Conservation (phyloP, 108 stramenopile genomes). For the Bacterosira constricta region DNA sequence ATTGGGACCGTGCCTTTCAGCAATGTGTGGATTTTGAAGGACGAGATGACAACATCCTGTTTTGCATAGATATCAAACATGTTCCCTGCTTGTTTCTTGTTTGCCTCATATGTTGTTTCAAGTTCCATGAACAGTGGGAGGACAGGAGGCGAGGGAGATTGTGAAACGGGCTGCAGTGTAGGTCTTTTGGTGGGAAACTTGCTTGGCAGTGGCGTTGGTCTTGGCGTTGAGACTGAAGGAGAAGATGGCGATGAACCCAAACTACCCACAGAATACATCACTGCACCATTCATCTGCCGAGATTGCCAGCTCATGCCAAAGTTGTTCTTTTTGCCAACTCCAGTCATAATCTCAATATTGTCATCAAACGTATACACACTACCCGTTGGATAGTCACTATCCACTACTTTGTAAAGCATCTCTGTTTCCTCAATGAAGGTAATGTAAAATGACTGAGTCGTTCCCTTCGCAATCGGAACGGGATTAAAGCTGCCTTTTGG, state of each 20-base stretch:
- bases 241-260: background rate
- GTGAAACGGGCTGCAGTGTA: too few species aligned
- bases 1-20: background rate
- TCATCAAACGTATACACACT: slow-evolving; percentile 10
- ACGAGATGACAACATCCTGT: background rate
- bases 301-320: slow-evolving; percentile 24
- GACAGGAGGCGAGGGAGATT: background rate
- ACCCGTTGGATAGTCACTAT: slow-evolving; percentile 31
- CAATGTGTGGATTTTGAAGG: background rate
- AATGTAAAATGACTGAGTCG: slow-evolving; percentile 26
- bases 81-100: slow-evolving; percentile 9
- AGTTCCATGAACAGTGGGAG: slow-evolving; percentile 1
- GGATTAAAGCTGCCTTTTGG: slow-evolving; percentile 20
- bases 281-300: slow-evolving; percentile 33
- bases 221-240: background rate
- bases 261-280: slow-evolving; percentile 7
- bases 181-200: background rate
- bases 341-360: slow-evolving; percentile 12
- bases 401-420: slow-evolving; percentile 21
- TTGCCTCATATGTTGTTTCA: background rate
- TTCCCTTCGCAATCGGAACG: slow-evolving; percentile 16
- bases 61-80: slow-evolving; percentile 6
- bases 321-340: slow-evolving; percentile 15
- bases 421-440: slow-evolving; percentile 23
- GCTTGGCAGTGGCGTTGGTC: background rate